These are phyloP conservation scores for Guyanaporus albipodus DNA, from an alignment of 768 basidiomycete species.

Conservation along the genomic window DNA sequence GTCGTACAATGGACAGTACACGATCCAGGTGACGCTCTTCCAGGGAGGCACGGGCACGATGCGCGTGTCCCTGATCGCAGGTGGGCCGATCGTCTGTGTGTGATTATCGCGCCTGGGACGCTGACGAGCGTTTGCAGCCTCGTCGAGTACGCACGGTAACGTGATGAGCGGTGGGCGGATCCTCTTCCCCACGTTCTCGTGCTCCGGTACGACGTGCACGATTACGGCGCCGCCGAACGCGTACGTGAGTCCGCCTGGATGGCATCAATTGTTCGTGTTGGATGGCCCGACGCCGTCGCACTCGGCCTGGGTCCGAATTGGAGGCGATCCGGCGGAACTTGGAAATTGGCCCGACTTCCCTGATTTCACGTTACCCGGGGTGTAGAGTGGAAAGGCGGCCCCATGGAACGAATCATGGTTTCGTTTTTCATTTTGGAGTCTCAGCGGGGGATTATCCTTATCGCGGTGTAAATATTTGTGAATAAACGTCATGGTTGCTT, in stretches of 20 bases:
- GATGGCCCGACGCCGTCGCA: conserved; percentile 78
- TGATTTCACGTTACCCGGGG: conserved; percentile 65
- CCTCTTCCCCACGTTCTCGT: conserved; percentile 70
- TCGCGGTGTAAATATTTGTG: too few relatives aligned
- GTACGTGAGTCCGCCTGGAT: conserved; percentile 66
- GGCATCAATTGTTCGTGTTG: conserved; percentile 72
- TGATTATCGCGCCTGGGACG: too few relatives aligned
- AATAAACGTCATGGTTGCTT: too few relatives aligned
- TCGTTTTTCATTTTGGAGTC: background rate
- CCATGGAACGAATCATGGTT: background rate
- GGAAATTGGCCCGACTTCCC: conserved; percentile 73
- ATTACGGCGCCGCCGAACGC: conserved; percentile 75
- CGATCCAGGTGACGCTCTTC: conserved; percentile 44
- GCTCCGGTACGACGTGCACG: conserved; percentile 65
- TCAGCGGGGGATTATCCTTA: too few relatives aligned
- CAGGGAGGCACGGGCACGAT: conserved; percentile 44
- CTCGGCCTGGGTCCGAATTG: conserved; percentile 72
- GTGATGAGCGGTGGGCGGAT: conserved; percentile 64
- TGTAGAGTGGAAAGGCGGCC: conserved; percentile 22
- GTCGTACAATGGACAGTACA: conserved; percentile 50
- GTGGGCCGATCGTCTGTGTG: conserved; percentile 36
- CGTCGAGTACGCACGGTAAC: conserved; percentile 76
- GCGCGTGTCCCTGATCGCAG: conserved; percentile 62
- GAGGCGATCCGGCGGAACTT: conserved; percentile 65
- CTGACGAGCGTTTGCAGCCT: conserved; percentile 37